phyloP scores from a whole-genome alignment of 139 green algal species.

The Chlamydomonas applanata region DNA sequence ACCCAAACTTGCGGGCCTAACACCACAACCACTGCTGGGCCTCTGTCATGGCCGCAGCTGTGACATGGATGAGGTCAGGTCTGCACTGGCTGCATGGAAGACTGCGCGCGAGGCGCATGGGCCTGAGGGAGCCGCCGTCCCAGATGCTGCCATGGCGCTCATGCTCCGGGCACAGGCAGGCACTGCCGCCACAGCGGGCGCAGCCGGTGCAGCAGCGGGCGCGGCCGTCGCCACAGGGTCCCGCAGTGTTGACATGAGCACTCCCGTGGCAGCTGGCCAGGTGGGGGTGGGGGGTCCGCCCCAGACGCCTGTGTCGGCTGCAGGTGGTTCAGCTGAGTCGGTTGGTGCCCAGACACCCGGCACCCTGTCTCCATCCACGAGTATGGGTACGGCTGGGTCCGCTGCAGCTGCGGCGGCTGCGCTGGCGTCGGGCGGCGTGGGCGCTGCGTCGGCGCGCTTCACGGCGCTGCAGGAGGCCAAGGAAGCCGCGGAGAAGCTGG shows the following conservation, averaged over 20 bases:
- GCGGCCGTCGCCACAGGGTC: not conserved
- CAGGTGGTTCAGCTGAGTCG: too few species aligned
- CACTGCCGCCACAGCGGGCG: not conserved
- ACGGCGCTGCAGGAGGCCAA: slow-evolving; percentile 6
- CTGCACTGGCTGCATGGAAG: slow-evolving; percentile 31
- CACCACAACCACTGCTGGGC: too few species aligned
- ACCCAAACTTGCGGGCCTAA: too few species aligned
- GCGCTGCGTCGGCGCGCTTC: not conserved
- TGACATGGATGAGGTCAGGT: slow-evolving; percentile 47
- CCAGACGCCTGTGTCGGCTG: too few species aligned
- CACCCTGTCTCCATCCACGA: too few species aligned
- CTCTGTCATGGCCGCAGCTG: not conserved
- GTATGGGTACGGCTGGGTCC: not conserved
- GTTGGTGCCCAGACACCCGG: too few species aligned
- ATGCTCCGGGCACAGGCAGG: not conserved
- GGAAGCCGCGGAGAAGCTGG: slow-evolving; percentile 24
- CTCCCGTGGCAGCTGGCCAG: not conserved
- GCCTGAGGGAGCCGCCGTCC: not conserved
- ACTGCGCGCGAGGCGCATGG: not conserved
- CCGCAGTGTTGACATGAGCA: not conserved
- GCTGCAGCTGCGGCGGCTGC: not conserved
- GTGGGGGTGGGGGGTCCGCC: too few species aligned
- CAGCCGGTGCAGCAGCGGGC: not conserved
- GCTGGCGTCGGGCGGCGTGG: not conserved
- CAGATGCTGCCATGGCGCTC: not conserved